Evolutionary conservation across 306 rosid genomes (phyloP), one percentile per base, ranked within the genome.

Genomic region (Cucurbita argyrosperma): DNA sequence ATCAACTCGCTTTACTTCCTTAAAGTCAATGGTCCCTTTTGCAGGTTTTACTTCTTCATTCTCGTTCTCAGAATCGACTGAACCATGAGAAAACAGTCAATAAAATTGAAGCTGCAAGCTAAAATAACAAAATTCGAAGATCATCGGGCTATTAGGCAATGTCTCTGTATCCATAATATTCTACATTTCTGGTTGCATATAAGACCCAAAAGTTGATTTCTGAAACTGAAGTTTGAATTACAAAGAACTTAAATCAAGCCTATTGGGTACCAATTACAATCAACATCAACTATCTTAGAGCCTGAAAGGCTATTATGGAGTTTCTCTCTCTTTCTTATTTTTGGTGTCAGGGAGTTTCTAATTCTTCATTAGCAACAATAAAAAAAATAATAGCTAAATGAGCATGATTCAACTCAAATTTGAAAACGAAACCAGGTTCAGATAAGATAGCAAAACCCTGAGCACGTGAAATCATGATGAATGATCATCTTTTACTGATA

Each of bases 61-160:
- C 86, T 89, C 96, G 66, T 81, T 93, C 78, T 94, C 95, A 37
- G 90, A 81, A 79, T 90, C 98, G 71, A 80, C 96, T 81, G 85
- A 76, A 74, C 80, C 83, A 80, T 40, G 76, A 76, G 76, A 87
- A 70, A 63, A 80, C 67, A 59, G 21, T 47, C 21, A 56, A 65
- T 15, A 42, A 68, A 63, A 80, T 62, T 51, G 43, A 21, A n/a
- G 39, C 49, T 66, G 75, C 10, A 37, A 56, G 63, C 26, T 43
- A 26, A 40, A 40, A 64, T 30, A 10, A 40, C 21, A 40, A 64
- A 39, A 10, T 64, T 64, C 13, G 10, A 65, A 66, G 52, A 43
- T 43, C 37, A 43, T 66, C 72, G 10, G 53, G 35, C 40, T 18
- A 15, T 14, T 35, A 8, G 47, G 42, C 74, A 46, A 26, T 26